Percentiles rank a stretch among this genome's conserved stretches.
These are phyloP conservation scores for Microcos paniculata DNA, from an alignment of 345 rosid species.

Conservation along the genomic window DNA sequence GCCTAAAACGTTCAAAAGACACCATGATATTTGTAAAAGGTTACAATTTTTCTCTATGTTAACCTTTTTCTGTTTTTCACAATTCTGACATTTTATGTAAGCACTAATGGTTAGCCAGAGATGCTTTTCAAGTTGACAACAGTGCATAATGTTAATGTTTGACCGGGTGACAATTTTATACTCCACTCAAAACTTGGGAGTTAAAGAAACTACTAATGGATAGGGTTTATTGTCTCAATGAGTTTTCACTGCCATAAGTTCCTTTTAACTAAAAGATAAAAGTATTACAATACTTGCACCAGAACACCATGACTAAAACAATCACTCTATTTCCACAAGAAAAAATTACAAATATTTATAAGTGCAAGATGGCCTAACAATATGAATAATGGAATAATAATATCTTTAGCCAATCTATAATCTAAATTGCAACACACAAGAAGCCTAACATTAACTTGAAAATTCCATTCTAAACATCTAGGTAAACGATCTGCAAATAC, in stretches of 20 bases:
- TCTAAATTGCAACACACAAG: not conserved
- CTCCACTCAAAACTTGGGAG: not conserved
- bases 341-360: not conserved
- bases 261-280: not conserved
- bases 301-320: not conserved
- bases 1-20: not conserved
- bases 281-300: not conserved
- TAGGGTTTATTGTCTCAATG: not conserved
- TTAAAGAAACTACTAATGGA: not conserved
- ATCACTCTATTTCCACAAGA: not conserved
- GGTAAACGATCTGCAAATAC: slow-evolving; percentile 21
- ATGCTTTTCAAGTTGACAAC: slow-evolving; percentile 3
- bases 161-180: not conserved
- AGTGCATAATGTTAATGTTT: not conserved
- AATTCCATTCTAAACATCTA: not conserved
- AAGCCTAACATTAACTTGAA: not conserved
- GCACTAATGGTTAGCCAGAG: not conserved
- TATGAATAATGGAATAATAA: not conserved
- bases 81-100: not conserved
- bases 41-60: not conserved
- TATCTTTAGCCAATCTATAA: not conserved
- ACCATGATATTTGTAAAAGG: not conserved
- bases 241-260: not conserved
- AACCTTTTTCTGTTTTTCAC: not conserved
- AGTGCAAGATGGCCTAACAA: not conserved